A percentile compares a stretch with the other conserved stretches of the same genome.
These are phyloP conservation scores for Trametes gibbosa DNA, from an alignment of 768 basidiomycete species.

Conservation along the genomic window DNA sequence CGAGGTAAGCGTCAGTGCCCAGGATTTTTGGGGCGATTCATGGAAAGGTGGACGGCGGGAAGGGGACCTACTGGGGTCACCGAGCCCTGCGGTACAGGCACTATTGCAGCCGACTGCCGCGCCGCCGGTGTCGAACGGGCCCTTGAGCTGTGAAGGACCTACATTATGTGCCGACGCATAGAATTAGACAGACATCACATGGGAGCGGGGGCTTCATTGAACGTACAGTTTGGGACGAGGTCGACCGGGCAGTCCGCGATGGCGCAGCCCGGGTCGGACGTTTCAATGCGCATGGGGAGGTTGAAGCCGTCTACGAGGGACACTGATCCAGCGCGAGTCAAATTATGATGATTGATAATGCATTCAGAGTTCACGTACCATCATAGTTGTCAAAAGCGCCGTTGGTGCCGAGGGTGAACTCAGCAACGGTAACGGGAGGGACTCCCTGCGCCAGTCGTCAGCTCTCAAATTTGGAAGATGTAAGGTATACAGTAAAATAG, in stretches of 20 bases:
- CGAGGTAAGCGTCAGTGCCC: conserved; percentile 19
- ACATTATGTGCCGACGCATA: not conserved
- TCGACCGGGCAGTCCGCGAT: conserved; percentile 35
- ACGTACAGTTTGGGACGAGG: conserved; percentile 38
- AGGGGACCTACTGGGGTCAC: conserved; percentile 33
- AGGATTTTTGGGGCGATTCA: no score
- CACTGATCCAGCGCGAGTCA: no score
- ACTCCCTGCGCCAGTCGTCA: conserved; percentile 26
- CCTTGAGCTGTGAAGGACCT: conserved; percentile 34
- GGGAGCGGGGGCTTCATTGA: not conserved
- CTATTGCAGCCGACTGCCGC: conserved; percentile 42
- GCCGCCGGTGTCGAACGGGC: conserved; percentile 35
- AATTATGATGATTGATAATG: no score
- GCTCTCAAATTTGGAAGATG: not conserved
- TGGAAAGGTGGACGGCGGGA: not conserved
- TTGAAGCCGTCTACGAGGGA: conserved; percentile 35
- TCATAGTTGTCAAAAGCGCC: conserved; percentile 35
- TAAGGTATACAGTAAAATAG: not conserved
- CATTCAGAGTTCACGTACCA: conserved; percentile 21
- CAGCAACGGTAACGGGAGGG: conserved; percentile 35
- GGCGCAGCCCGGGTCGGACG: conserved; percentile 31
- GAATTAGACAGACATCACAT: not conserved
- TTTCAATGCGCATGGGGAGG: conserved; percentile 34
- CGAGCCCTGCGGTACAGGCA: conserved; percentile 41
- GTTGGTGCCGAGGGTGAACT: conserved; percentile 32